These are phyloP conservation scores for Sphaceloma murrayae DNA, from an alignment of 2,329 filamentous ascomycete species.

Conservation along the genomic window DNA sequence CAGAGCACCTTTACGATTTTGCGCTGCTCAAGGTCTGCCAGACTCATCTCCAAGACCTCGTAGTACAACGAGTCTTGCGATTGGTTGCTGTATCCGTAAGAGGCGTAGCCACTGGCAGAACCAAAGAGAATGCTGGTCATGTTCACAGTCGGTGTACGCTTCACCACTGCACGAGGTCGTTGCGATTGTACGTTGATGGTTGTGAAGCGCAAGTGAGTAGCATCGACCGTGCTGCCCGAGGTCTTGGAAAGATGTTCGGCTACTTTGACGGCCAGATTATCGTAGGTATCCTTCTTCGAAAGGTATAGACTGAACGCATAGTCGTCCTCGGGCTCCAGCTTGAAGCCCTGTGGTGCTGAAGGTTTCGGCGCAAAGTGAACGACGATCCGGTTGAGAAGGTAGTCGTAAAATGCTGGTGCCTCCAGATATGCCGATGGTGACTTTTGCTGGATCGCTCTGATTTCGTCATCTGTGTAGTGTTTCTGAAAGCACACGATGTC, in stretches of 20 bases:
- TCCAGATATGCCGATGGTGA: conserved; percentile 44
- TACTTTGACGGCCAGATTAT: conserved; percentile 74
- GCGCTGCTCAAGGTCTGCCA: conserved; percentile 88
- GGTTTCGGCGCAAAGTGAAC: conserved; percentile 64
- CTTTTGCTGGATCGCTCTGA: conserved; percentile 17
- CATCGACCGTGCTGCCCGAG: conserved; percentile 47
- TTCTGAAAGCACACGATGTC: conserved; percentile 94
- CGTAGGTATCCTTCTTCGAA: conserved; percentile 83
- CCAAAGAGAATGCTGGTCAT: conserved; percentile 64
- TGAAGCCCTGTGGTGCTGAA: conserved; percentile 30
- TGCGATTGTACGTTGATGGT: conserved; percentile 69
- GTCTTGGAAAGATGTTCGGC: conserved; percentile 54
- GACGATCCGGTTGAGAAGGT: conserved; percentile 71
- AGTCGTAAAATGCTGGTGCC: conserved; percentile 84
- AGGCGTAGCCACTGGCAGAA: conserved; percentile 48
- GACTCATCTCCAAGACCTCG: conserved; percentile 86
- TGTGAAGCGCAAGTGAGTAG: conserved; percentile 84
- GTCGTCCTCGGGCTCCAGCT: conserved; percentile 39
- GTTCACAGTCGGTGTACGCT: conserved; percentile 60
- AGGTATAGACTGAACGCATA: conserved; percentile 66
- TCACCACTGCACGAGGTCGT: conserved; percentile 68
- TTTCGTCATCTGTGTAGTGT: conserved; percentile 42
- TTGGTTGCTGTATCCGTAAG: conserved; percentile 54
- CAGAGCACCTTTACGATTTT: conserved; percentile 75
- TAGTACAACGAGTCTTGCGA: conserved; percentile 68